Base-by-base conservation (phyloP, 2,329 filamentous ascomycete species). In the Fusarium liriodendri region DNA sequence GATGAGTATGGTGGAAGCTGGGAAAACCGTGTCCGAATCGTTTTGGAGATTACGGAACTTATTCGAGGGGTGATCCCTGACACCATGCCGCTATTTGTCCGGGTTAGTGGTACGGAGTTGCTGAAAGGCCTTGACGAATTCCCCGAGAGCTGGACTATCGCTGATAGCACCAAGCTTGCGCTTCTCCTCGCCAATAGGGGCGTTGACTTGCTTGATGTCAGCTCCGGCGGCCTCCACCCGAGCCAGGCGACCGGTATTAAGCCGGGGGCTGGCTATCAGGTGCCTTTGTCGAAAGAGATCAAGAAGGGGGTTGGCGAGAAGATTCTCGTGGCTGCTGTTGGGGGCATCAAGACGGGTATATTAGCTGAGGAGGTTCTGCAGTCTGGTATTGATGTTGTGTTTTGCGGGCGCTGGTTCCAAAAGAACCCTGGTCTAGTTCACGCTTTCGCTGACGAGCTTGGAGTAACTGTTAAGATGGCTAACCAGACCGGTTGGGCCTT, bases 161-260 rank as follows among this genome's bases (percentile, higher is more conserved):
- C 29, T 13, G 50, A 54, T 14, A 32, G 27, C 22, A 32, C 27
- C 27, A 54, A 22, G 6, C 22, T 54, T 6, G 50, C 50, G 3
- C 11, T 32, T 10, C 25, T 54, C 29, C 27, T 54, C 6, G 11
- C 50, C 16, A 87, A 89, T 2, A 83, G 81, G 8, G 93, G 93
- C 5, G 88, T 95, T 8, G 93, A 95, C 78, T 82, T 94, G 5
- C 83, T 95, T 16, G 93, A 95, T 77, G 87, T 94, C 42, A 91
- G 88, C 27, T 88, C 87, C 1, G 92, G 89, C 2, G 93, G 92
- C 3, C 86, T 88, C 37, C 89, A 93, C 75, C 87, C 89, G 70
- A 87, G 89, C 69, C 62, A 67, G n/a, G 59, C 59, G 4, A 67
- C 63, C 13, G 57, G 61, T 20, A 88, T 91, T 66, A 84, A 86